A percentile compares a stretch with the other conserved stretches of the same genome.
Evolutionary conservation across 1,139 yeast genomes (phyloP).

Genomic region (Lodderomyces pseudojiufengensis): DNA sequence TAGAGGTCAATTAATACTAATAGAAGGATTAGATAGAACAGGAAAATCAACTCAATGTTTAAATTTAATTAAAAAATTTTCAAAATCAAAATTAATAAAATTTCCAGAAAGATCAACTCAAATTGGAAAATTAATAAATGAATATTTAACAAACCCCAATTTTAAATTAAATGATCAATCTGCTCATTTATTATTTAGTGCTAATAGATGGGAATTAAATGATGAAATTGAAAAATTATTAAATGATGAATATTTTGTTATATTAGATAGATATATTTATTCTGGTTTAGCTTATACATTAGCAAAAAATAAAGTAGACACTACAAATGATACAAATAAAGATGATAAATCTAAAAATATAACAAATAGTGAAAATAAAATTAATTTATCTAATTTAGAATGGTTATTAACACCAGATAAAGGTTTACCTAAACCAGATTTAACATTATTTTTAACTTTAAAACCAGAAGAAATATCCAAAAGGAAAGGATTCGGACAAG

Average conservation of each 20-base stretch:
- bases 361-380: slow-evolving; percentile 2
- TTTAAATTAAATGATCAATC: slow-evolving; percentile 65
- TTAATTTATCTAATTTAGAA: slow-evolving; percentile 33
- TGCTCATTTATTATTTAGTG: slow-evolving; percentile 83
- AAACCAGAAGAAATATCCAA: slow-evolving; percentile 42
- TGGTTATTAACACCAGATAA: slow-evolving; percentile 84
- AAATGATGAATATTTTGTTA: slow-evolving; percentile 52
- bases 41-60: slow-evolving; percentile 91
- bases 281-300: slow-evolving; percentile 92
- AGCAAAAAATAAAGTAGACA: slow-evolving; percentile 50
- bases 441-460: slow-evolving; percentile 73
- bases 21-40: slow-evolving; percentile 93
- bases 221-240: slow-evolving; percentile 45
- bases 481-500: slow-evolving; percentile 87
- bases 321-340: slow-evolving; percentile 4
- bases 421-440: slow-evolving; percentile 86
- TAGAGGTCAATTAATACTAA: slow-evolving; percentile 71
- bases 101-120: slow-evolving; percentile 86
- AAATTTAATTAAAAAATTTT: slow-evolving; percentile 37
- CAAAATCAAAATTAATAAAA: slow-evolving; percentile 50
- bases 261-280: slow-evolving; percentile 84
- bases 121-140: slow-evolving; percentile 75
- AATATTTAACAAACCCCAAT: slow-evolving; percentile 55
- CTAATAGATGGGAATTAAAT: slow-evolving; percentile 88
- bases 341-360: slow-evolving; percentile 1